Base-by-base conservation (phyloP, 2,329 filamentous ascomycete genomes). In the Madurella mycetomatis region DNA sequence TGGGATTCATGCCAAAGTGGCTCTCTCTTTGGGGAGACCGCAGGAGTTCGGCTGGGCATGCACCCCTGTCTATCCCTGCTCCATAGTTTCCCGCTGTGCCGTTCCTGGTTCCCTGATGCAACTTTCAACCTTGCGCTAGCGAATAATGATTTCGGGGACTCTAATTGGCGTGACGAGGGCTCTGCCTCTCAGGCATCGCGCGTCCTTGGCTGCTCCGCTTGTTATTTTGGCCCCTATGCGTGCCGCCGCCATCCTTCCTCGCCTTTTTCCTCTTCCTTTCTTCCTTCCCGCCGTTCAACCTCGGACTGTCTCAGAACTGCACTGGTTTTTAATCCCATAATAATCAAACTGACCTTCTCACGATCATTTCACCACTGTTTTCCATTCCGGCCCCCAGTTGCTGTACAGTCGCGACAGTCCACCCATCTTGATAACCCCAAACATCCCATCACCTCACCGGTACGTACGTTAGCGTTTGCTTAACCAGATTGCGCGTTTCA, bases 321-420 rank as follows among this genome's bases (percentile, higher is more conserved):
- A 11, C 34, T 47, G 49, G 45, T 51, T 52, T 44, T 54, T 50
- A 11, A 25, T 43, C 39, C 44, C 51, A 44, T 61, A 56, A 58
- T 61, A 58, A 57, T 60, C 17, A 37, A 42, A 46, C 43, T 42
- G 39, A 50, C 54, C 58, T 63, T 57, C 60, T 54, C 51, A 64
- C 62, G 55, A 52, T 64, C 62, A 58, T 64, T 62, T 55, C 31
- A 18, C 47, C 44, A 45, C 25, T 18, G n/a, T 12, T 40, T 49
- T 54, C 30, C 41, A 50, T 58, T 58, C 42, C 57, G 47, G 19
- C 44, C 49, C 37, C 17, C 40, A 47, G 41, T 49, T 55, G 48
- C 46, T 31, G 37, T 16, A 12, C 34, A 17, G 47, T 47, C 53
- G 18, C 45, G 42, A 47, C 41, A 39, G 16, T 9, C 25, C 45